These are phyloP conservation scores for Fusarium annulatum DNA, from an alignment of 2,329 filamentous ascomycete species.

Conservation along the genomic window DNA sequence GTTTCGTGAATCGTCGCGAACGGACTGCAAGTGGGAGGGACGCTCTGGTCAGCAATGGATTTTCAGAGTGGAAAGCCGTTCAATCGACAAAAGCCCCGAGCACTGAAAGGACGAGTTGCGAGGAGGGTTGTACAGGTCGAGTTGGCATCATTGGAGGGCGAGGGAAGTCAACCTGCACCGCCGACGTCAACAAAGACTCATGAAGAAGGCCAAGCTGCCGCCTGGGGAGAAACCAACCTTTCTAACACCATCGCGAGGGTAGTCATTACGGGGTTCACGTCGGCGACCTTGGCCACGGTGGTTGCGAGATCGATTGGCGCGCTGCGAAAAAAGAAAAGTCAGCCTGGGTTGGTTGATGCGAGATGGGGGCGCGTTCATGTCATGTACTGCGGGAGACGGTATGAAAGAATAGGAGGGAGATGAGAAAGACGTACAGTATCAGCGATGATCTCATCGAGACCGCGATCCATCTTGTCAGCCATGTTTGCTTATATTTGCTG, in stretches of 20 bases:
- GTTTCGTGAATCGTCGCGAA: constrained; percentile 72
- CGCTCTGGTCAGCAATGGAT: constrained; percentile 52
- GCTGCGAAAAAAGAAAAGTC: constrained; percentile 36
- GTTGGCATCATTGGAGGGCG: constrained; percentile 42
- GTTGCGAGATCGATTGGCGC: constrained; percentile 50
- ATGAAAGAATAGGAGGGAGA: constrained; percentile 3
- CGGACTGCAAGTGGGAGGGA: constrained; percentile 63
- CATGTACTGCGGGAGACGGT: constrained; percentile 3
- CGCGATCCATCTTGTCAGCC: constrained; percentile 63
- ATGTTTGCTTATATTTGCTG: constrained; percentile 42
- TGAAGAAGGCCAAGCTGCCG: background rate
- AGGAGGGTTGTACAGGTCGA: constrained; percentile 47
- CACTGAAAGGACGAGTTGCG: constrained; percentile 47
- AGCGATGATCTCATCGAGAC: constrained; percentile 67
- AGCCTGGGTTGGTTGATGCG: constrained; percentile 31
- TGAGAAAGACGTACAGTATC: constrained; percentile 54
- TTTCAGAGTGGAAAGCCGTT: constrained; percentile 50
- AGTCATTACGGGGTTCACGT: constrained; percentile 56
- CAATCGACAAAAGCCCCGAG: constrained; percentile 47
- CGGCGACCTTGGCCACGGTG: constrained; percentile 51
- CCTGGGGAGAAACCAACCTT: constrained; percentile 68
- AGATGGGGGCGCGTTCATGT: constrained; percentile 23
- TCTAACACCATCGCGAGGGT: constrained; percentile 87
- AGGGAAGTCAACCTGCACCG: constrained; percentile 51
- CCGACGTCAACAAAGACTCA: constrained; percentile 34